Evolutionary conservation across 306 rosid species (phyloP).

Genomic region (Parietaria judaica): DNA sequence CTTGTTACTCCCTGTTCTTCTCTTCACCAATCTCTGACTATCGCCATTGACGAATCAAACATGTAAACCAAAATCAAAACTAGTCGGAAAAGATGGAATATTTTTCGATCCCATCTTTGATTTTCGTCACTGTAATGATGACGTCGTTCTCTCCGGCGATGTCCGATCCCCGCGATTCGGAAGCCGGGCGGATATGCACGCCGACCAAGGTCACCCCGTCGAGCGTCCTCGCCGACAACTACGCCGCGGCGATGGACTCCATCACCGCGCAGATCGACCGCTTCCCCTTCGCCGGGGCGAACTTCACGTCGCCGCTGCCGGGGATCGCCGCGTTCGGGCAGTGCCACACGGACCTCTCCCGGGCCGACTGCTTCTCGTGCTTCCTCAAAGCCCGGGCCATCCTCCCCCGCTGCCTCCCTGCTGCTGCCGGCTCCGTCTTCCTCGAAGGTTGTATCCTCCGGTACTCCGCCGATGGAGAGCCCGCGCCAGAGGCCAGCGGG

Average conservation of each 20-base stretch:
- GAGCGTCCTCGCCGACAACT: slow-evolving; percentile 8
- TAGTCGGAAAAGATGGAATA: slow-evolving; percentile 17
- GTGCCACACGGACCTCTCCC: slow-evolving; percentile 30
- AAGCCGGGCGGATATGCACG: slow-evolving; percentile 28
- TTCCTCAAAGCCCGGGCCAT: slow-evolving; percentile 18
- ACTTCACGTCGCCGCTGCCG: neutral
- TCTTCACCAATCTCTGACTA: no score
- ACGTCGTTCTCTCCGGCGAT: slow-evolving; percentile 5
- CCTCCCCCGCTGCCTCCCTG: slow-evolving; percentile 33
- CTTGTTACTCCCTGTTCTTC: no score
- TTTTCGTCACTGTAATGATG: neutral
- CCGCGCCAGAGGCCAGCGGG: neutral
- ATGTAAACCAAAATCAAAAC: no score
- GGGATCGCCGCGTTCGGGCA: slow-evolving; percentile 32
- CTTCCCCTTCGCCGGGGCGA: slow-evolving; percentile 19
- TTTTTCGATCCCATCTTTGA: neutral
- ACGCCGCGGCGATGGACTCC: slow-evolving; percentile 20
- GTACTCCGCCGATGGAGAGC: slow-evolving; percentile 18
- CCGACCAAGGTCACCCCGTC: neutral
- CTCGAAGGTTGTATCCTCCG: slow-evolving; percentile 52
- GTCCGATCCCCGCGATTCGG: neutral
- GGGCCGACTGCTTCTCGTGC: slow-evolving; percentile 26
- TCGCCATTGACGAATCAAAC: no score
- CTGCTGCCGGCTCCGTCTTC: slow-evolving; percentile 29
- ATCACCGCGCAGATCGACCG: slow-evolving; percentile 21